These are phyloP conservation scores for Ochromonadaceae sp. DNA, from an alignment of 352 stramenopile species.

Conservation along the genomic window DNA sequence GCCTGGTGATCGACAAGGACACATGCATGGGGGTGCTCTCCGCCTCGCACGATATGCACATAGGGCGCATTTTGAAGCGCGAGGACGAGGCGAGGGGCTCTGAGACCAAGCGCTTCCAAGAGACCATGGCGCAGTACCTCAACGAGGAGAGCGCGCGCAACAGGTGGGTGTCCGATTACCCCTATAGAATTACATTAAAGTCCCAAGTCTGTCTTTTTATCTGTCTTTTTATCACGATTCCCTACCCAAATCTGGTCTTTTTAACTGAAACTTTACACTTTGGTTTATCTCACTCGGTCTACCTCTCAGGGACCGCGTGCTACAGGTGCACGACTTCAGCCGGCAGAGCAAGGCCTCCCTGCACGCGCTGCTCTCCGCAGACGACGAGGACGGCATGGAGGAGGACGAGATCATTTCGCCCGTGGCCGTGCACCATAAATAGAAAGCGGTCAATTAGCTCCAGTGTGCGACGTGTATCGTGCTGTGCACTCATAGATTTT, in stretches of 20 bases:
- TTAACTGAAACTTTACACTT: no score
- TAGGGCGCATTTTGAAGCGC: conserved; percentile 59
- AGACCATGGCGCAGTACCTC: conserved; percentile 12
- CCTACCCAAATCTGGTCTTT: no score
- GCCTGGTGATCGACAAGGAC: conserved; percentile 29
- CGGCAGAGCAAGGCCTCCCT: background rate
- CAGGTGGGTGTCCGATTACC: no score
- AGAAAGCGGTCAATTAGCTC: no score
- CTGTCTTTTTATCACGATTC: no score
- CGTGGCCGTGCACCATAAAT: no score
- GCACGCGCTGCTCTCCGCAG: background rate
- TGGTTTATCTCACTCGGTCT: no score
- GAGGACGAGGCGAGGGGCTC: conserved; percentile 41
- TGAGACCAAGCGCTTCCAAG: conserved; percentile 22
- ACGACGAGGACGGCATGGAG: conserved; percentile 16
- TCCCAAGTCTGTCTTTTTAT: no score
- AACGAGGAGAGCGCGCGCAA: conserved; percentile 22
- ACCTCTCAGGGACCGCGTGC: background rate
- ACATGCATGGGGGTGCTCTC: conserved; percentile 53
- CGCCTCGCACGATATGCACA: conserved; percentile 71
- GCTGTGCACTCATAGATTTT: no score
- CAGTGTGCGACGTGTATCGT: no score
- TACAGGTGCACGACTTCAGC: conserved; percentile 16
- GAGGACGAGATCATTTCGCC: no score
- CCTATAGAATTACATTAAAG: no score